Evolutionary conservation across 495 filamentous ascomycete genomes (phyloP).

Genomic region (Daldinia grandis): DNA sequence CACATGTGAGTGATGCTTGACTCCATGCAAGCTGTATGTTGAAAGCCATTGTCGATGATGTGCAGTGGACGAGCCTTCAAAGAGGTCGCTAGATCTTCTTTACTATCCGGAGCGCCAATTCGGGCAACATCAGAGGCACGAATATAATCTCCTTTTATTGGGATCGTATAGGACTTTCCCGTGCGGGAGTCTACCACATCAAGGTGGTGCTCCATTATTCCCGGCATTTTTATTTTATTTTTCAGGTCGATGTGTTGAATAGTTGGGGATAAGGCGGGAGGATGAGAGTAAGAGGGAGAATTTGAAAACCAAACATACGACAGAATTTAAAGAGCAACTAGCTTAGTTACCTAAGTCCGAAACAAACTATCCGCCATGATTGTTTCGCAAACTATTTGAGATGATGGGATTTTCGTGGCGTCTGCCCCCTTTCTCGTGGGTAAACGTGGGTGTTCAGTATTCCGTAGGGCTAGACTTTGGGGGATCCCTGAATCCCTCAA

Average conservation of each 20-base stretch:
- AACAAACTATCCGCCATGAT: not conserved
- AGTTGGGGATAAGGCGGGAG: not conserved
- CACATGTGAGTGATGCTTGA: constrained; percentile 41
- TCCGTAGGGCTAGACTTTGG: constrained; percentile 6
- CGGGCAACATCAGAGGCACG: constrained; percentile 33
- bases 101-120: constrained; percentile 31
- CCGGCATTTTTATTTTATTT: not conserved
- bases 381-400: constrained; percentile 28
- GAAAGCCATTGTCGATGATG: constrained; percentile 39
- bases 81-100: constrained; percentile 9
- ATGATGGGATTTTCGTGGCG: constrained; percentile 3
- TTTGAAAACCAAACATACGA: constrained; percentile 15
- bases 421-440: not conserved
- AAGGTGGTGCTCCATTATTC: constrained; percentile 38
- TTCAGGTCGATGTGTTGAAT: not conserved
- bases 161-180: constrained; percentile 43
- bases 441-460: constrained; percentile 13
- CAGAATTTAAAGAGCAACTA: constrained; percentile 10
- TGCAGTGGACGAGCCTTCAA: constrained; percentile 27
- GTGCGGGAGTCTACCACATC: constrained; percentile 43
- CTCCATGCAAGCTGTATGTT: constrained; percentile 40
- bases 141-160: constrained; percentile 37
- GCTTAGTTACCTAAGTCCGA: too few species aligned
- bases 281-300: not conserved
- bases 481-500: constrained; percentile 41